Base-by-base conservation (phyloP, 176 grass and related monocot genomes). In the Oryza longistaminata region DNA sequence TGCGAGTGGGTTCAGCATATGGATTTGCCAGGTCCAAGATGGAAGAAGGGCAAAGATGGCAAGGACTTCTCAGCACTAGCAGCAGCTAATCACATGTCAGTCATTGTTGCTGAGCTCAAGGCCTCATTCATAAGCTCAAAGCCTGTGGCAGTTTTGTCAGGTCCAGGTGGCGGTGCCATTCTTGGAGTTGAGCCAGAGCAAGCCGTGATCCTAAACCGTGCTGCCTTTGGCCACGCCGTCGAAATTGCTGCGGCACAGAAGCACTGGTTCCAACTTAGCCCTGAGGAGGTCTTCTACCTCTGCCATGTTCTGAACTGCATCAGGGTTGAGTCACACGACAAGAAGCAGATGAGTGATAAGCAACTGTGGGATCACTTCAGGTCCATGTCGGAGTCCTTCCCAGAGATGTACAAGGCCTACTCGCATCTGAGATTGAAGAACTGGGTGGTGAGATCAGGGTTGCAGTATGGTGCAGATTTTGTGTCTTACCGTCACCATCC, bases 401-500 rank as follows among this genome's bases (percentile, higher is more conserved):
- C 86, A 0, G 84, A 85, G 79, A 81, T 88, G 33, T 90, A 94
- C 83, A 97, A 19, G 77, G 95, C 90, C 2, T 93, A 93, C 29
- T 61, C 64, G 11, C 84, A 97, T 85, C 81, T 97, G 13, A 85
- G 92, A 6, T 21, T 44, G 0, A 97, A 94, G 82, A 94, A 94
- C 39, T 97, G 92, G 94, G 92, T 94, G 16, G 90, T 94, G 1
- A 77, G 60, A 46, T 79, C 75, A 0, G 92, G 92, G 1, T 70
- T 88, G 22, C 89, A 88, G 85, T 94, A 97, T 40, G 92, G 92
- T 3, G 71, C 80, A 3, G 84, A 97, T 76, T 94, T 88, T 33
- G 86, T 94, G 10, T 92, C 90, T 37, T 97, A 97, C 70, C 70
- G 88, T 25, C 95, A 94, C 43, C 95, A 97, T 39, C 90, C 92